phyloP scores from a whole-genome alignment of 148 eudicot species.

The Cornus controversa region DNA sequence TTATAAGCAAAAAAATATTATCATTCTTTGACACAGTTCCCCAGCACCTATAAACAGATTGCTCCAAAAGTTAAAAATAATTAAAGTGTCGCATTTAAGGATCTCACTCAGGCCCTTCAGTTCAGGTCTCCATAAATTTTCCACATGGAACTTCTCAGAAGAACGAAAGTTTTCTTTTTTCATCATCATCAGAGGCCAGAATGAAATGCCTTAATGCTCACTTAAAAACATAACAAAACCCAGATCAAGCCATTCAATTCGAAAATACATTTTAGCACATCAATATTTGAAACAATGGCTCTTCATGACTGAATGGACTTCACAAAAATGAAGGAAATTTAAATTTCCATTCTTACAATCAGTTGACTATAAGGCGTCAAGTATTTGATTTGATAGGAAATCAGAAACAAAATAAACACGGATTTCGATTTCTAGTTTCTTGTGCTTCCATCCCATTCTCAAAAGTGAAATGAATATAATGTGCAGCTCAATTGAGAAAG shows the following conservation, averaged over 20 bases:
- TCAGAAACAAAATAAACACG: background rate
- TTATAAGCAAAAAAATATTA: too few species aligned
- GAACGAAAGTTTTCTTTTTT: constrained; percentile 15
- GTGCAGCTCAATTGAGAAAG: background rate
- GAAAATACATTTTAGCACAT: too few species aligned
- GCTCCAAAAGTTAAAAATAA: background rate
- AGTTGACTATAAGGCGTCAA: background rate
- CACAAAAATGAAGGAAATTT: too few species aligned
- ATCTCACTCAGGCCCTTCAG: constrained; percentile 10
- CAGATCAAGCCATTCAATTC: background rate
- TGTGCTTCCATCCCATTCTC: background rate
- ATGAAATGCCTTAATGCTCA: background rate
- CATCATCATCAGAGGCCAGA: constrained; percentile 11
- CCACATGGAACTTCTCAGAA: constrained; percentile 10
- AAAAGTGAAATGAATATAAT: too few species aligned
- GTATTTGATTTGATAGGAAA: too few species aligned
- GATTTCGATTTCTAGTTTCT: background rate
- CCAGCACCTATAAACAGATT: too few species aligned
- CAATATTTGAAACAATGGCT: too few species aligned
- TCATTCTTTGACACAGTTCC: too few species aligned
- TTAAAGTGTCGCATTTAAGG: background rate
- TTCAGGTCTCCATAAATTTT: constrained; percentile 18
- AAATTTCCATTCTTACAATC: too few species aligned
- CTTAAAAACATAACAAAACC: background rate
- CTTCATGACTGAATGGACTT: too few species aligned